A percentile compares a stretch with the other conserved stretches of the same genome.
Conservation (phyloP, 805 yeast genomes). For the Lachancea thermotolerans region DNA sequence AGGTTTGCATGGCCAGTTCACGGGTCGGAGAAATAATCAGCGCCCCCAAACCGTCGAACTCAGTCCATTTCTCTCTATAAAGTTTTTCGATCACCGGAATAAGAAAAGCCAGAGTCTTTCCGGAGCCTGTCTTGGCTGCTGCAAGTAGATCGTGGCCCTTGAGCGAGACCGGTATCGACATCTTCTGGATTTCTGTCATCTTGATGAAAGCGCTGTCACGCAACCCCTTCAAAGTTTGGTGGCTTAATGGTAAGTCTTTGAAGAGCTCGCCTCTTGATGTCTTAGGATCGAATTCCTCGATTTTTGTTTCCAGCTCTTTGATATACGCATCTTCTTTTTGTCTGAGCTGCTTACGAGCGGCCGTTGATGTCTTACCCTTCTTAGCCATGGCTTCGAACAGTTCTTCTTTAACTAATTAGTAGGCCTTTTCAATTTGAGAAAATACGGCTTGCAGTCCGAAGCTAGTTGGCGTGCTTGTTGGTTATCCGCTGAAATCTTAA, state of each 20-base stretch:
- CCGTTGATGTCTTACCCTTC: conserved; percentile 28
- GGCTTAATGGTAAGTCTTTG: conserved; percentile 70
- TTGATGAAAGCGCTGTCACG: conserved; percentile 70
- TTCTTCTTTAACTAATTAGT: too few relatives aligned
- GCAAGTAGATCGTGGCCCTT: conserved; percentile 77
- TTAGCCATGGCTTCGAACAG: conserved; percentile 30
- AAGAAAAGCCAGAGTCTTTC: conserved; percentile 82
- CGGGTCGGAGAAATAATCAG: conserved; percentile 86
- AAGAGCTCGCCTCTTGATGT: conserved; percentile 43
- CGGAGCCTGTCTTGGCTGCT: conserved; percentile 81
- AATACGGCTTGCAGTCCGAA: too few relatives aligned
- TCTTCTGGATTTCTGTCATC: conserved; percentile 81
- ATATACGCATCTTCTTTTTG: conserved; percentile 33
- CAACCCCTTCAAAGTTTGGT: conserved; percentile 61
- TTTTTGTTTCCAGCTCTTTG: conserved; percentile 41
- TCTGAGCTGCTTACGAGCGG: conserved; percentile 35
- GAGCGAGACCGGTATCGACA: conserved; percentile 67
- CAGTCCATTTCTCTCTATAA: conserved; percentile 66
- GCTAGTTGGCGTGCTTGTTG: too few relatives aligned
- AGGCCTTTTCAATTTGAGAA: not conserved
- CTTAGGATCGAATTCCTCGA: conserved; percentile 48
- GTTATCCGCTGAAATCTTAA: too few relatives aligned
- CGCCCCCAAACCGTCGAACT: conserved; percentile 83
- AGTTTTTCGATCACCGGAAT: conserved; percentile 73
- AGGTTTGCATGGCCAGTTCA: conserved; percentile 84